A percentile compares a stretch with the other conserved stretches of the same genome.
Conservation (phyloP, 805 yeast genomes). For the Brettanomyces bruxellensis region DNA sequence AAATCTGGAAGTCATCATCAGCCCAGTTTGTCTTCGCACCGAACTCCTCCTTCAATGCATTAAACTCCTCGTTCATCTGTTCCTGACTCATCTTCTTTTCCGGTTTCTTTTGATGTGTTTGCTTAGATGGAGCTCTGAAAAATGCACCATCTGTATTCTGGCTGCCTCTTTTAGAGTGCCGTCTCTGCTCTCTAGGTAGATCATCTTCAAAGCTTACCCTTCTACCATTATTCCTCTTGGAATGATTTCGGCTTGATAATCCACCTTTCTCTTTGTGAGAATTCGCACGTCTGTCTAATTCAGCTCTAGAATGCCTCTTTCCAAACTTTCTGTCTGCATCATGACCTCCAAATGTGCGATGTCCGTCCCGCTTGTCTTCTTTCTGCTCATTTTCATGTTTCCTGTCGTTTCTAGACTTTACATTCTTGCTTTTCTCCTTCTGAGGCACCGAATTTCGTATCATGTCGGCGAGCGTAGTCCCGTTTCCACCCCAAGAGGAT, state of each 20-base stretch:
- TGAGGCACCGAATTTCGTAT: not conserved
- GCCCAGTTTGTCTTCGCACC: conserved; percentile 4
- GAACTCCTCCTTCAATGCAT: conserved; percentile 7
- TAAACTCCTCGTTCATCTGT: conserved; percentile 7
- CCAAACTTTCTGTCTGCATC: no score
- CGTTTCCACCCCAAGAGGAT: no score
- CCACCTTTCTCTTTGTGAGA: no score
- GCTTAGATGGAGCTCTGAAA: not conserved
- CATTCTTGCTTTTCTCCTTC: not conserved
- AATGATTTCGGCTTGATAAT: no score
- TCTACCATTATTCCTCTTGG: not conserved
- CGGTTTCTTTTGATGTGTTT: not conserved
- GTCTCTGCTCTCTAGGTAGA: no score
- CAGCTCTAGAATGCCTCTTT: no score
- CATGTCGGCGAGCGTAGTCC: not conserved
- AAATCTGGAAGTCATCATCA: conserved; percentile 2
- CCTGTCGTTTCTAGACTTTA: not conserved
- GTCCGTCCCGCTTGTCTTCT: not conserved
- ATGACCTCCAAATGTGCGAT: no score
- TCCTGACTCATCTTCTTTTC: conserved; percentile 2
- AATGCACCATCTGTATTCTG: no score
- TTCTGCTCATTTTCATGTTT: not conserved
- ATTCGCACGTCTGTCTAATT: no score
- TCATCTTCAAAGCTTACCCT: not conserved
- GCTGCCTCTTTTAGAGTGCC: no score